Evolutionary conservation across 2,329 filamentous ascomycete genomes (phyloP).

Genomic region (Clonostachys rosea): DNA sequence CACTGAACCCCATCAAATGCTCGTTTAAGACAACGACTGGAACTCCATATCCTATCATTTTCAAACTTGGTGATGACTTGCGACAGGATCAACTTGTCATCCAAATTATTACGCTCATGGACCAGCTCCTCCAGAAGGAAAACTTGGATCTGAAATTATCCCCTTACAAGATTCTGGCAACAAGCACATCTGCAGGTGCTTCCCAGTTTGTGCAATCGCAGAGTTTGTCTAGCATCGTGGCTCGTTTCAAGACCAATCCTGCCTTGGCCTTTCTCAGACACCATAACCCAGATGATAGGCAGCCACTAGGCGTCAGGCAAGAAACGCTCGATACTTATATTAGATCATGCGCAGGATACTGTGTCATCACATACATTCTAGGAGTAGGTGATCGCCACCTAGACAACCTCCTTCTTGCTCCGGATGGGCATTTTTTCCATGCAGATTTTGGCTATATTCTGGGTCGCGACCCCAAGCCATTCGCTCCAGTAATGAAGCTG

Average conservation of each 20-base stretch:
- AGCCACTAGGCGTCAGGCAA: constrained; percentile 81
- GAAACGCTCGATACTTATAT: constrained; percentile 94
- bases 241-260: constrained; percentile 71
- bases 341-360: constrained; percentile 94
- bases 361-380: constrained; percentile 96
- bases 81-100: constrained; percentile 97
- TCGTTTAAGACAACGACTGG: constrained; percentile 80
- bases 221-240: constrained; percentile 75
- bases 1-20: constrained; percentile 83
- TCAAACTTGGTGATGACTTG: constrained; percentile 95
- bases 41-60: constrained; percentile 83
- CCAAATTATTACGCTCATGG: constrained; percentile 96
- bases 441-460: constrained; percentile 98
- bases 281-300: constrained; percentile 82
- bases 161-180: constrained; percentile 94
- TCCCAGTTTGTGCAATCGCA: constrained; percentile 91
- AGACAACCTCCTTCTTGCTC: constrained; percentile 88
- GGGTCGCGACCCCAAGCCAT: constrained; percentile 93
- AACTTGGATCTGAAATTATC: constrained; percentile 93
- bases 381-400: constrained; percentile 94
- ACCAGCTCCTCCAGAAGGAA: constrained; percentile 89
- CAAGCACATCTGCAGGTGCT: constrained; percentile 81
- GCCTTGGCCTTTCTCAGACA: constrained; percentile 80
- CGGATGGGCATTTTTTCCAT: constrained; percentile 94
- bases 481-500: constrained; percentile 94